Conservation (phyloP, 2,329 filamentous ascomycete species). For the Botryosphaeria dothidea region DNA sequence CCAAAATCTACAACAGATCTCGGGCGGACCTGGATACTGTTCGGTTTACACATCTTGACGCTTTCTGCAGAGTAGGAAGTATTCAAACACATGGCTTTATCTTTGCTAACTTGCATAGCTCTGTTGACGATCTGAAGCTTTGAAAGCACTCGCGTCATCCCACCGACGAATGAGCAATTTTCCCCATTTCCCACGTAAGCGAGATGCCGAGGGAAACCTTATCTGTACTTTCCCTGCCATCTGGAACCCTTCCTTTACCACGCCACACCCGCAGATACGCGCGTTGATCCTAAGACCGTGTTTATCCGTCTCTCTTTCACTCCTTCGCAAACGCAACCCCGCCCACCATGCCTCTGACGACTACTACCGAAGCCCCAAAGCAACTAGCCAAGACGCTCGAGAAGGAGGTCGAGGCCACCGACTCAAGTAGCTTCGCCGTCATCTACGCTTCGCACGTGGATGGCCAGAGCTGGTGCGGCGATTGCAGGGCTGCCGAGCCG, state of each 20-base stretch:
- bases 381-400: not conserved
- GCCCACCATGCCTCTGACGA: not conserved
- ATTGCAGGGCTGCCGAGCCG: not conserved
- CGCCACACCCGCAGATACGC: not conserved
- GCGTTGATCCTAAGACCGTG: too few relatives aligned
- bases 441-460: conserved; percentile 2
- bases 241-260: not conserved
- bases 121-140: too few relatives aligned
- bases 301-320: not conserved
- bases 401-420: not conserved
- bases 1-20: not conserved
- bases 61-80: not conserved
- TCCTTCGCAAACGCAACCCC: not conserved
- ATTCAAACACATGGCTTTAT: not conserved
- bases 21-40: not conserved
- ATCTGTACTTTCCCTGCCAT: not conserved
- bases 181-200: not conserved
- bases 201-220: not conserved
- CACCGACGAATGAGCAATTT: not conserved
- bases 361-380: not conserved
- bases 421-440: not conserved
- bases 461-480: conserved; percentile 1
- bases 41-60: not conserved
- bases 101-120: too few relatives aligned
- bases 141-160: not conserved